phyloP scores from a whole-genome alignment of 2,329 filamentous ascomycete species.

The Monilinia aucupariae region DNA sequence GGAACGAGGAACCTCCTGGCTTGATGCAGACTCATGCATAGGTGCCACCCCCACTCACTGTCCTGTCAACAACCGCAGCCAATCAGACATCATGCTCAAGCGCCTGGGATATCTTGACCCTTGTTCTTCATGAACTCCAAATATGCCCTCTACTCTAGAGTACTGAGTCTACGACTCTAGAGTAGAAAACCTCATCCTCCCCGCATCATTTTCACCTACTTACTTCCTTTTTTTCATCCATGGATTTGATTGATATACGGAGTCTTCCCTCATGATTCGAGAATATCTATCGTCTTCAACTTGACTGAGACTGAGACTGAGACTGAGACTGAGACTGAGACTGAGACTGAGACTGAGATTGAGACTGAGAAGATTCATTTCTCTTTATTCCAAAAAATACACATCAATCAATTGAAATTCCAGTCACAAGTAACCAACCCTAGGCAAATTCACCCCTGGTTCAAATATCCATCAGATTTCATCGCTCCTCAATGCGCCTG shows the following conservation, averaged over 20 bases:
- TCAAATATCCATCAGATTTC: slow-evolving; percentile 9
- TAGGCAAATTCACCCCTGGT: neutral
- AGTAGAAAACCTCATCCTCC: slow-evolving; percentile 1
- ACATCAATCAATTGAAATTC: neutral
- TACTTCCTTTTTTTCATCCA: neutral
- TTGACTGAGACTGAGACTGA: too few relatives aligned
- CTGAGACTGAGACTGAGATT: too few relatives aligned
- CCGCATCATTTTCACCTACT: neutral
- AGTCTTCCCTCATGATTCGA: neutral
- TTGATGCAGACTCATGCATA: slow-evolving; percentile 12
- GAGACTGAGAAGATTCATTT: too few relatives aligned
- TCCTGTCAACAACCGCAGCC: neutral
- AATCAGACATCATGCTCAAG: slow-evolving; percentile 1
- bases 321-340: too few relatives aligned
- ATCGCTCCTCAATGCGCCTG: slow-evolving; percentile 20
- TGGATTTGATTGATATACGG: too few relatives aligned
- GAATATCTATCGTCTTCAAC: too few relatives aligned
- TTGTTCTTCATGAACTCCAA: neutral
- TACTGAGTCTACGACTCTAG: too few relatives aligned
- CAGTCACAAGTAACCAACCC: neutral
- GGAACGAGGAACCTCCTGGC: slow-evolving; percentile 2
- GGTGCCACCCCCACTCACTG: neutral
- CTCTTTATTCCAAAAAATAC: too few relatives aligned
- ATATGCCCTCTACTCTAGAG: too few relatives aligned
- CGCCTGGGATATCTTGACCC: slow-evolving; percentile 5